A percentile compares a stretch with the other conserved stretches of the same genome.
Conservation (phyloP, 139 green algal genomes). For the Coelastrella sp. region DNA sequence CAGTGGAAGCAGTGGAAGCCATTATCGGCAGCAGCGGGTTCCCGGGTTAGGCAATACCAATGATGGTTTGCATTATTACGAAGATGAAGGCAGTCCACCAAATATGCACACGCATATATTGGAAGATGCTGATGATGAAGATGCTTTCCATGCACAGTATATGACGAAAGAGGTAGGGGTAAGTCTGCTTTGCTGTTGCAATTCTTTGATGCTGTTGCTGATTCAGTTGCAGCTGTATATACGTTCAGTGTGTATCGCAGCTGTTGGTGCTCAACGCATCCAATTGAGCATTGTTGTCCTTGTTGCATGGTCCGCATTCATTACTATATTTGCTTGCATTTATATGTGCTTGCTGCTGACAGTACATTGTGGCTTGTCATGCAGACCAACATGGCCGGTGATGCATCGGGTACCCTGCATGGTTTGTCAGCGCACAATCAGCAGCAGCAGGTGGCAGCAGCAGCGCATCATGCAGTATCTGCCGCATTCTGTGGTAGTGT, state of each 20-base stretch:
- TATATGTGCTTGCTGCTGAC: neutral
- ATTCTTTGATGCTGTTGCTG: too few species aligned
- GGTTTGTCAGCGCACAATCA: neutral
- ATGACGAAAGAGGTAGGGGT: neutral
- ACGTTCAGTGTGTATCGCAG: too few species aligned
- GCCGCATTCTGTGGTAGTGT: neutral
- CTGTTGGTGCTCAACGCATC: too few species aligned
- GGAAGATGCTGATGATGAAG: conserved; percentile 24
- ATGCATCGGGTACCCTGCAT: conserved; percentile 28
- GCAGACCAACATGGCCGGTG: conserved; percentile 9
- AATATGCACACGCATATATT: conserved; percentile 32
- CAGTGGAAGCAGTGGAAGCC: too few species aligned
- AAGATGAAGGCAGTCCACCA: conserved; percentile 34
- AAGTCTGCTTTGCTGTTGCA: too few species aligned
- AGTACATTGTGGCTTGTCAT: neutral
- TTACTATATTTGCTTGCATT: too few species aligned
- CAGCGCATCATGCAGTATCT: neutral
- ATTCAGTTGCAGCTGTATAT: too few species aligned
- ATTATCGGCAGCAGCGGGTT: too few species aligned
- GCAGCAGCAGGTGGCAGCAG: conserved; percentile 14
- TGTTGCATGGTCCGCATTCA: too few species aligned
- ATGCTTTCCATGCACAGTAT: neutral
- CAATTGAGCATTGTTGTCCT: too few species aligned
- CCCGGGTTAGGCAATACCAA: too few species aligned
- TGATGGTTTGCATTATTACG: neutral